Evolutionary conservation across 768 basidiomycete genomes (phyloP).

Genomic region (Auricularia cornea): DNA sequence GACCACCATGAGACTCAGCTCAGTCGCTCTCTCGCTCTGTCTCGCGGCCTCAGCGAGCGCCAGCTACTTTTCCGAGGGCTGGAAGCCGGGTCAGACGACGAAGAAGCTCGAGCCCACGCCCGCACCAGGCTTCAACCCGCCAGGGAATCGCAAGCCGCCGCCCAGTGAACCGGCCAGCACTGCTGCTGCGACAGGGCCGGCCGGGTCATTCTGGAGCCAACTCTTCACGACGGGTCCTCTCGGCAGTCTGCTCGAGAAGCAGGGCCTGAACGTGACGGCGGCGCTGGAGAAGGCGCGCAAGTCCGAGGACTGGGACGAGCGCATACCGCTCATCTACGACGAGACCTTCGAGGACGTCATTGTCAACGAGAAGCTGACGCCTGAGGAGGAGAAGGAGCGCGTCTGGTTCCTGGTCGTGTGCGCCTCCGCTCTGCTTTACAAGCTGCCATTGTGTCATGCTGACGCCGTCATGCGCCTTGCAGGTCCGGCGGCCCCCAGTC

Average conservation of each 20-base stretch:
- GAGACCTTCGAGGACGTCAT: constrained; percentile 67
- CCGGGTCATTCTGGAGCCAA: constrained; percentile 17
- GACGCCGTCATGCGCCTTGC: not conserved
- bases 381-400: constrained; percentile 49
- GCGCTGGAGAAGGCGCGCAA: constrained; percentile 26
- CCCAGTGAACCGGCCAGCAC: not conserved
- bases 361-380: constrained; percentile 55
- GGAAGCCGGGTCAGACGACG: constrained; percentile 63
- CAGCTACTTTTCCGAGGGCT: constrained; percentile 76
- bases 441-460: not conserved
- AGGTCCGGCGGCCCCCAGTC: constrained; percentile 23
- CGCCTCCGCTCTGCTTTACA: constrained; percentile 18
- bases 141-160: not conserved
- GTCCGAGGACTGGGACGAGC: constrained; percentile 52
- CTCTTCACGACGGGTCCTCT: constrained; percentile 48
- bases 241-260: constrained; percentile 40
- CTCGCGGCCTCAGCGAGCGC: constrained; percentile 36
- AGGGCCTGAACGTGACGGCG: constrained; percentile 70
- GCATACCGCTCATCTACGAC: constrained; percentile 76
- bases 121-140: constrained; percentile 15
- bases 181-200: not conserved
- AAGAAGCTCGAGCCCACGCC: constrained; percentile 15
- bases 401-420: constrained; percentile 78
- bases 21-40: constrained; percentile 27
- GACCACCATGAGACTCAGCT: constrained; percentile 45